Conservation (phyloP, 345 rosid species). For the Salix brachista region DNA sequence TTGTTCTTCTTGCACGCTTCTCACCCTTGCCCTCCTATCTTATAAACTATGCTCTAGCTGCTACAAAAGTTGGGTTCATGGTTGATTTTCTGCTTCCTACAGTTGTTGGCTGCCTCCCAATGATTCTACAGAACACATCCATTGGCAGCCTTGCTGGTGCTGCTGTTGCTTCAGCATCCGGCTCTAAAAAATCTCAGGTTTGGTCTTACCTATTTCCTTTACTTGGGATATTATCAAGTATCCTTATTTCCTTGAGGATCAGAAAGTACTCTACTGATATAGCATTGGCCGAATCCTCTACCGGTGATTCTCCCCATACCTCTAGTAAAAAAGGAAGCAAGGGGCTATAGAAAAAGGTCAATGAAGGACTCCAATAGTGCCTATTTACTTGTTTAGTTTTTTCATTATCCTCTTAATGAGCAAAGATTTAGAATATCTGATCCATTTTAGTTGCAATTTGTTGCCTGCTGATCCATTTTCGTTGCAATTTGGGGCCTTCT, state of each 20-base stretch:
- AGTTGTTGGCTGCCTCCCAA: conserved; percentile 72
- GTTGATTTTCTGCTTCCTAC: conserved; percentile 86
- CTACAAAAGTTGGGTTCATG: conserved; percentile 72
- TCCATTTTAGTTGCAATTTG: not conserved
- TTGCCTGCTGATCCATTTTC: no score
- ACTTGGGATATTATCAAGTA: conserved; percentile 72
- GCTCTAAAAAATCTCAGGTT: conserved; percentile 48
- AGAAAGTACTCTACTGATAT: conserved; percentile 64
- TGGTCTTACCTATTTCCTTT: conserved; percentile 73
- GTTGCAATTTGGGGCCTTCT: not conserved
- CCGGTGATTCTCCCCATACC: conserved; percentile 24
- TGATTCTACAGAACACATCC: conserved; percentile 95
- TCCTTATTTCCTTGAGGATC: conserved; percentile 68
- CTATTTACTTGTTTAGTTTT: not conserved
- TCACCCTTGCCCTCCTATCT: conserved; percentile 88
- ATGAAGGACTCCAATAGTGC: not conserved
- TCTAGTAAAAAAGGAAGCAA: conserved; percentile 10
- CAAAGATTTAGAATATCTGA: not conserved
- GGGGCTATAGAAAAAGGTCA: conserved; percentile 16
- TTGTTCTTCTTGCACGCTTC: conserved; percentile 92
- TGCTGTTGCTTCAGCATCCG: conserved; percentile 72
- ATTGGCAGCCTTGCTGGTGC: conserved; percentile 95
- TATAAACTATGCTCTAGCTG: conserved; percentile 86
- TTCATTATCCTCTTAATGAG: not conserved
- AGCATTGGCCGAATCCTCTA: conserved; percentile 25